phyloP scores from a whole-genome alignment of 1,284 basidiomycete species.

The Albatrellus sp. region DNA sequence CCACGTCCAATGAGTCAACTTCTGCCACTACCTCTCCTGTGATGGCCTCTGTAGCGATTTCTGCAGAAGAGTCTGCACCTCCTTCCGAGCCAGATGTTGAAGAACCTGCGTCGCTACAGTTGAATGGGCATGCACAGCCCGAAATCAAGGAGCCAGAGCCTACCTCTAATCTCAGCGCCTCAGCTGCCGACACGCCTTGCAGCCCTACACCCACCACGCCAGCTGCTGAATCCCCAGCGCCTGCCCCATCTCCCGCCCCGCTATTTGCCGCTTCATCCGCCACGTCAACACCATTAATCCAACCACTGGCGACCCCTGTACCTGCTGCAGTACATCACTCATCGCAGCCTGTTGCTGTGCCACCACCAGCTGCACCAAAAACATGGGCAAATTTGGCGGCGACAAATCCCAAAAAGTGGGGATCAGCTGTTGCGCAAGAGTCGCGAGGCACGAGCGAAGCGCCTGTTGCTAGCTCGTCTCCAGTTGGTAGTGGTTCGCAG shows the following conservation, averaged over 20 bases:
- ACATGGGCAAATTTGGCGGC: slow-evolving; percentile 91
- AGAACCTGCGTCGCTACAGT: slow-evolving; percentile 14
- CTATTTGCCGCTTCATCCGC: slow-evolving; percentile 16
- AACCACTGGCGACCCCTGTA: slow-evolving; percentile 20
- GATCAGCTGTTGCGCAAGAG: slow-evolving; percentile 60
- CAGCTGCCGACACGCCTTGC: background rate
- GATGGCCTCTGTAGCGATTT: no score
- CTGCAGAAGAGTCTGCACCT: slow-evolving; percentile 13
- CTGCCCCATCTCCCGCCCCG: slow-evolving; percentile 13
- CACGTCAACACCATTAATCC: slow-evolving; percentile 20
- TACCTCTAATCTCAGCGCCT: slow-evolving; percentile 20
- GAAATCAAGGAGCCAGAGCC: slow-evolving; percentile 15
- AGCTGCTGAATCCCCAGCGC: slow-evolving; percentile 17
- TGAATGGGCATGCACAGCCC: slow-evolving; percentile 9
- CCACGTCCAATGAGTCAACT: slow-evolving; percentile 19
- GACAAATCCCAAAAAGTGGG: slow-evolving; percentile 69
- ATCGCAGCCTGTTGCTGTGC: slow-evolving; percentile 20
- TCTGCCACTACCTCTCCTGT: slow-evolving; percentile 13
- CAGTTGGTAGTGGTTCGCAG: slow-evolving; percentile 32
- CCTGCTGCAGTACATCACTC: slow-evolving; percentile 18
- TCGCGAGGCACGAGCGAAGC: slow-evolving; percentile 60
- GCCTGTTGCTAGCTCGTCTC: slow-evolving; percentile 29
- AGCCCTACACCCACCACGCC: no score
- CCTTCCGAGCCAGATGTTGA: slow-evolving; percentile 12
- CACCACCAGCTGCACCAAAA: slow-evolving; percentile 37